These are phyloP conservation scores for Penicillium odoratum DNA, from an alignment of 495 filamentous ascomycete species.

Conservation along the genomic window DNA sequence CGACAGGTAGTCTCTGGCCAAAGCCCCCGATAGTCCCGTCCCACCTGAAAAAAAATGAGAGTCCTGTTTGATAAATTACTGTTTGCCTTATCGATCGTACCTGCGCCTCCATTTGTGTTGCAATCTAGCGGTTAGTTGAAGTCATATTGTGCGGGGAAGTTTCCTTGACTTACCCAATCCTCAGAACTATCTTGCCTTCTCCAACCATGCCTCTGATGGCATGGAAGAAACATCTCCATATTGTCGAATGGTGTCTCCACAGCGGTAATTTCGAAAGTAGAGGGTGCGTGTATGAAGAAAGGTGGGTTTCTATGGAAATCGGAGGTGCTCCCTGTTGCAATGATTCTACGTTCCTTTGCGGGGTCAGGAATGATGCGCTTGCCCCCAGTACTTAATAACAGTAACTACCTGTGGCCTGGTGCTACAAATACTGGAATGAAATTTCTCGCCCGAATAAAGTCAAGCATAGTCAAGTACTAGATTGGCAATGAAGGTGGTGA, in stretches of 20 bases:
- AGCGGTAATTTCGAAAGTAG: too few species aligned
- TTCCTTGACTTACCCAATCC: neutral
- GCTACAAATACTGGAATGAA: too few species aligned
- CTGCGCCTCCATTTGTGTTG: conserved; percentile 1
- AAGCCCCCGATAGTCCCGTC: neutral
- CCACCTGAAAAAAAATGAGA: neutral
- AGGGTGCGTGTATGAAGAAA: too few species aligned
- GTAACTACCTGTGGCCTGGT: too few species aligned
- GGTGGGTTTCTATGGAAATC: too few species aligned
- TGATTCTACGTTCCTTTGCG: too few species aligned
- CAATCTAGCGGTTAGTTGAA: neutral
- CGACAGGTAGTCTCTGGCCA: conserved; percentile 1
- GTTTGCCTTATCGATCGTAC: neutral
- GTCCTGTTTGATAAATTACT: neutral
- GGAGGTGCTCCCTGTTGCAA: too few species aligned
- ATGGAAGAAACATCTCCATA: neutral
- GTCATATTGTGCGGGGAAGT: neutral
- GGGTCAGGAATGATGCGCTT: too few species aligned
- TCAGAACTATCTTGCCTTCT: neutral
- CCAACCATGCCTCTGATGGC: neutral
- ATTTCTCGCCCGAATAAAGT: too few species aligned
- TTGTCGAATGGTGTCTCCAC: neutral
- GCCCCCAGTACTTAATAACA: too few species aligned
- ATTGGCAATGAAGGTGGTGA: too few species aligned
- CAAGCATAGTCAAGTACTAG: too few species aligned